These are phyloP conservation scores for Obba rivulosa DNA, from an alignment of 768 basidiomycete genomes.

Conservation along the genomic window DNA sequence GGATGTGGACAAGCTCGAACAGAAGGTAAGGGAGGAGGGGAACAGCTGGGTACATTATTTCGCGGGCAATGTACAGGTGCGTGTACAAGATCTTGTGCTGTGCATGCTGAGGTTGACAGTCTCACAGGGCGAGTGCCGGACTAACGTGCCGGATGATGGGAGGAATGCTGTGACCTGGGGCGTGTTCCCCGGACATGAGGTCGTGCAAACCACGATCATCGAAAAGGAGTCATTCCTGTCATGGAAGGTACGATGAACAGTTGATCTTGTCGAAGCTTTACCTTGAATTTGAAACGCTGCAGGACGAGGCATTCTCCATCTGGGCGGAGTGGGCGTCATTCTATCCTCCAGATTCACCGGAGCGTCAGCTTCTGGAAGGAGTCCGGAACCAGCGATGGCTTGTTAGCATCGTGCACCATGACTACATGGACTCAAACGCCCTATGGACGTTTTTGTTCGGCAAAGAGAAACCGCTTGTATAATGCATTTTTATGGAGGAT, in stretches of 20 bases:
- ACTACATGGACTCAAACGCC: slow-evolving; percentile 73
- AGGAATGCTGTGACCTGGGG: slow-evolving; percentile 99
- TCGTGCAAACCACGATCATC: slow-evolving; percentile 94
- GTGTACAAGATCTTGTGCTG: slow-evolving; percentile 11
- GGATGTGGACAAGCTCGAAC: slow-evolving; percentile 57
- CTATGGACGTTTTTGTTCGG: slow-evolving; percentile 83
- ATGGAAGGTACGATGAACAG: slow-evolving; percentile 76
- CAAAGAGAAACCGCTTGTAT: slow-evolving; percentile 9
- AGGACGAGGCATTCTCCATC: slow-evolving; percentile 96
- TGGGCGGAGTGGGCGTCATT: slow-evolving; percentile 94
- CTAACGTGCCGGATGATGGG: slow-evolving; percentile 72
- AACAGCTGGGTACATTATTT: slow-evolving; percentile 77
- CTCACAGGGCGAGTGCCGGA: slow-evolving; percentile 69
- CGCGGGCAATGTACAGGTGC: slow-evolving; percentile 73
- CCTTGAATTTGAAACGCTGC: not conserved
- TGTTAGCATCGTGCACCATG: slow-evolving; percentile 89
- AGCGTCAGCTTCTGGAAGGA: slow-evolving; percentile 66
- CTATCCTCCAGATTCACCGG: slow-evolving; percentile 70
- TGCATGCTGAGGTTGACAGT: not conserved
- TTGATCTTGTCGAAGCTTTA: slow-evolving; percentile 1
- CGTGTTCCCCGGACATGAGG: slow-evolving; percentile 94
- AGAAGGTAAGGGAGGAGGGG: slow-evolving; percentile 47
- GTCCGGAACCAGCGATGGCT: slow-evolving; percentile 80
- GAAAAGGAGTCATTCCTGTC: slow-evolving; percentile 91
- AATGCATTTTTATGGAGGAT: not conserved